phyloP scores from a whole-genome alignment of 2,329 filamentous ascomycete species.

The Diaporthe destruens region DNA sequence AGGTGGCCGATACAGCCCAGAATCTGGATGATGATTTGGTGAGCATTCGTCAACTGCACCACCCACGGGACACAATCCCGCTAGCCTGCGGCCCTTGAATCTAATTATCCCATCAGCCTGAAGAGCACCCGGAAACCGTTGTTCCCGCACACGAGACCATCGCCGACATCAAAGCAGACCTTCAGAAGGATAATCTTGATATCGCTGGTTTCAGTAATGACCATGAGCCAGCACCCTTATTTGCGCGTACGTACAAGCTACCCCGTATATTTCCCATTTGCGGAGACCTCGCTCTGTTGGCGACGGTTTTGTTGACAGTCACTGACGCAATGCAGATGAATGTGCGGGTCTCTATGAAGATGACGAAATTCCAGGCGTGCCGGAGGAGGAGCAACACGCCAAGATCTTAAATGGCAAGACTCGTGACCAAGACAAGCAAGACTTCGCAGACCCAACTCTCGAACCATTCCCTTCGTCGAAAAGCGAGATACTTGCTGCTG shows the following conservation, averaged over 20 bases:
- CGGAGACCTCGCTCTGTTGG: neutral
- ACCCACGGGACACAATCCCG: neutral
- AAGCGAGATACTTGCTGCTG: conserved; percentile 58
- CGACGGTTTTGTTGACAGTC: neutral
- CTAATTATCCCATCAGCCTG: conserved; percentile 23
- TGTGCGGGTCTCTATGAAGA: conserved; percentile 57
- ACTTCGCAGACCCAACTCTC: conserved; percentile 61
- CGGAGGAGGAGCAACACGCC: conserved; percentile 48
- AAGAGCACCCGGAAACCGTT: neutral
- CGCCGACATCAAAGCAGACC: conserved; percentile 33
- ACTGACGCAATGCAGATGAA: conserved; percentile 53
- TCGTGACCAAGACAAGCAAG: conserved; percentile 49
- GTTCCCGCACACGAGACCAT: conserved; percentile 6
- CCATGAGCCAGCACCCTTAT: conserved; percentile 34
- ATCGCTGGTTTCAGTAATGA: conserved; percentile 35
- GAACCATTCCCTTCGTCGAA: conserved; percentile 62
- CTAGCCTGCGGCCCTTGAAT: neutral
- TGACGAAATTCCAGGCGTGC: conserved; percentile 46
- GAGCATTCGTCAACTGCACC: neutral
- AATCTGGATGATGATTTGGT: conserved; percentile 30
- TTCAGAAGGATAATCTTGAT: conserved; percentile 36
- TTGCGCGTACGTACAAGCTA: conserved; percentile 32
- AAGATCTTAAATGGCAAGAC: conserved; percentile 1
- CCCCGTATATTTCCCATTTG: neutral
- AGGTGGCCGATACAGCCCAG: conserved; percentile 59